Evolutionary conservation across 805 yeast species (phyloP), one percentile per base, ranked within the genome.

Genomic region (Schizosaccharomyces japonicus): DNA sequence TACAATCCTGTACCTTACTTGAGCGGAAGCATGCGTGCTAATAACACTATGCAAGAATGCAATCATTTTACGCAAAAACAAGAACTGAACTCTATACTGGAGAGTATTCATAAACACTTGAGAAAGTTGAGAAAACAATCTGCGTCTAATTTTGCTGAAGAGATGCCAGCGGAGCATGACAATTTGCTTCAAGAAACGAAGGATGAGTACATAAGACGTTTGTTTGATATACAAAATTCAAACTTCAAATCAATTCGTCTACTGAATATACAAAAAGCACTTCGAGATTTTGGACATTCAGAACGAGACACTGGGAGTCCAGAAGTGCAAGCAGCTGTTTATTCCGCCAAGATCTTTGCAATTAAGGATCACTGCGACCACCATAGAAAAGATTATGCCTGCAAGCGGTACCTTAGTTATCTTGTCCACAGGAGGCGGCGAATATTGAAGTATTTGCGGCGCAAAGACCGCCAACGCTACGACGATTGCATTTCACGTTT

Each of bases 231-330:
- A 15, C 15, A 15, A 1, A 42, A 42, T 27, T 27, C 46, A 7
- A 42, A 42, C 25, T n/a, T 23, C 27, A 27, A 29, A 27, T 15
- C 29, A 8, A 15, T 27, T 26, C 17, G 21, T 13, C n/a, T 27
- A 27, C 15, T 23, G 17, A 42, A 42, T 42, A 42, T 8, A n/a
- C 46, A 27, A 1, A n/a, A n/a, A 7, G 46, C 46, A 5, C n/a
- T 42, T 8, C 23, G 25, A 42, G 17, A 1, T 10, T 42, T 42
- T 27, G 46, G 23, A 8, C 21, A 13, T 7, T 15, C 17, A 4
- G 46, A 42, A 3, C n/a, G 30, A 13, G 46, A 42, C n/a, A 42
- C 46, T 13, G 46, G 46, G 17, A 42, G 46, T 25, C 46, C 46
- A 3, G 46, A 42, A 26, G 46, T 29, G 11, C 46, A 42, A 42